Percentiles rank a stretch among this genome's conserved stretches.
phyloP scores from a whole-genome alignment of 2,329 filamentous ascomycete species.

The Proliferodiscus dingleyae region DNA sequence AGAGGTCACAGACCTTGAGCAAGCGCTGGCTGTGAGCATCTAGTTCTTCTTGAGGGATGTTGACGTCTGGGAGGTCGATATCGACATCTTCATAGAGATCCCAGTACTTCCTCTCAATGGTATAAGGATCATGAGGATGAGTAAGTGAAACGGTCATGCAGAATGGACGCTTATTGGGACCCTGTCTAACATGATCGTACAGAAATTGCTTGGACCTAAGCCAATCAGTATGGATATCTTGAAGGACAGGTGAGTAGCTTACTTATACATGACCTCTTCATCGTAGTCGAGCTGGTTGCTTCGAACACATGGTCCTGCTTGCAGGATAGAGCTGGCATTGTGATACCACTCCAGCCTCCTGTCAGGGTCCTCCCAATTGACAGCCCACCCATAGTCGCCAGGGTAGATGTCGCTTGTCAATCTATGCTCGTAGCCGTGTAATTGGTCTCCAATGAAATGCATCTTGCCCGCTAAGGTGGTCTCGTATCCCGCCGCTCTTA shows the following conservation, averaged over 20 bases:
- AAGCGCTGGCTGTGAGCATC: constrained; percentile 85
- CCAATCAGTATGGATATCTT: constrained; percentile 7
- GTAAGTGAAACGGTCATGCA: constrained; percentile 87
- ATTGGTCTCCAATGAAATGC: constrained; percentile 93
- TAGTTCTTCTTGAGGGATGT: constrained; percentile 73
- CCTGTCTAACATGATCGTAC: constrained; percentile 83
- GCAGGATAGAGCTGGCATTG: constrained; percentile 88
- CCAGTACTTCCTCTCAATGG: constrained; percentile 91
- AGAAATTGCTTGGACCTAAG: constrained; percentile 71
- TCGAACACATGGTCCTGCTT: constrained; percentile 81
- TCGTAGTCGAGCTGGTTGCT: constrained; percentile 96
- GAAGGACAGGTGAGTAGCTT: not conserved
- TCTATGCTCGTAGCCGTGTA: constrained; percentile 89
- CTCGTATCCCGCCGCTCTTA: constrained; percentile 80
- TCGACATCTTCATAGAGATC: constrained; percentile 85
- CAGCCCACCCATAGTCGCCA: constrained; percentile 88
- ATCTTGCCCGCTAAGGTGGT: constrained; percentile 92
- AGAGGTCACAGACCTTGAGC: constrained; percentile 80
- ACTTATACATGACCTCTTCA: constrained; percentile 88
- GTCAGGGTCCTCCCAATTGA: constrained; percentile 91
- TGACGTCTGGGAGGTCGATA: constrained; percentile 74
- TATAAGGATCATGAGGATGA: constrained; percentile 92
- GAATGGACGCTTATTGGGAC: constrained; percentile 69
- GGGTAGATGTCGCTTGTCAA: constrained; percentile 96
- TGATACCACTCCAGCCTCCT: constrained; percentile 90